Evolutionary conservation across 805 yeast species (phyloP).

Genomic region (Candida parachauliodes): DNA sequence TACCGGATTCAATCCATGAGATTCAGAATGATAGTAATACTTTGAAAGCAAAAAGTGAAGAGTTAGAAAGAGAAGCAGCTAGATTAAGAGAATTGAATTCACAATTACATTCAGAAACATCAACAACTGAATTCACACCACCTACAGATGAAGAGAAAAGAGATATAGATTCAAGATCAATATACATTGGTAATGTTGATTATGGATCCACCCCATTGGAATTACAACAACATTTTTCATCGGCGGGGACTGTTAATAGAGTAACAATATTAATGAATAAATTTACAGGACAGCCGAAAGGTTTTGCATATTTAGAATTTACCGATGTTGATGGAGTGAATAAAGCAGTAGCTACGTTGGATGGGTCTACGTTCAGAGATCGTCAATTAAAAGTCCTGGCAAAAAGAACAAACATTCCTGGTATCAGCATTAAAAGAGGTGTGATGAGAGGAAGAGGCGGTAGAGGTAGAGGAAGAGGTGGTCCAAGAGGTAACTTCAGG

Average conservation of each 20-base stretch:
- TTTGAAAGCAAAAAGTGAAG: constrained; percentile 31
- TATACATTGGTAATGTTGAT: constrained; percentile 84
- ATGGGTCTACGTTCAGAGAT: constrained; percentile 65
- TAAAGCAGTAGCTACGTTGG: constrained; percentile 56
- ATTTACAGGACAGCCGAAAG: constrained; percentile 77
- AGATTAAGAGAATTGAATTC: constrained; percentile 57
- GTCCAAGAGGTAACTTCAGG: constrained; percentile 17
- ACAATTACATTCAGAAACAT: constrained; percentile 14
- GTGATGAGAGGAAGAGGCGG: constrained; percentile 30
- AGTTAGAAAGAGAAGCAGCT: constrained; percentile 63
- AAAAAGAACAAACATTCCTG: constrained; percentile 81
- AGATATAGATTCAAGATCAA: constrained; percentile 71
- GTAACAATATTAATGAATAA: constrained; percentile 75
- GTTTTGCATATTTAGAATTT: constrained; percentile 84
- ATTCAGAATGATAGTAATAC: background rate
- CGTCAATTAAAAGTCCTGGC: constrained; percentile 70
- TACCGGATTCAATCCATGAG: background rate
- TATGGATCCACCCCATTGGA: constrained; percentile 77
- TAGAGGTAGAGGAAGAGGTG: constrained; percentile 19
- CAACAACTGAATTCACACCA: constrained; percentile 6
- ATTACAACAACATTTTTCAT: constrained; percentile 66
- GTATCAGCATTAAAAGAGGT: constrained; percentile 39
- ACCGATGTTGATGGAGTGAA: constrained; percentile 62
- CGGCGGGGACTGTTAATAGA: constrained; percentile 71
- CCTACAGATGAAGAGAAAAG: constrained; percentile 40